Evolutionary conservation across 495 filamentous ascomycete genomes (phyloP).

Genomic region (Haplographium delicatum): DNA sequence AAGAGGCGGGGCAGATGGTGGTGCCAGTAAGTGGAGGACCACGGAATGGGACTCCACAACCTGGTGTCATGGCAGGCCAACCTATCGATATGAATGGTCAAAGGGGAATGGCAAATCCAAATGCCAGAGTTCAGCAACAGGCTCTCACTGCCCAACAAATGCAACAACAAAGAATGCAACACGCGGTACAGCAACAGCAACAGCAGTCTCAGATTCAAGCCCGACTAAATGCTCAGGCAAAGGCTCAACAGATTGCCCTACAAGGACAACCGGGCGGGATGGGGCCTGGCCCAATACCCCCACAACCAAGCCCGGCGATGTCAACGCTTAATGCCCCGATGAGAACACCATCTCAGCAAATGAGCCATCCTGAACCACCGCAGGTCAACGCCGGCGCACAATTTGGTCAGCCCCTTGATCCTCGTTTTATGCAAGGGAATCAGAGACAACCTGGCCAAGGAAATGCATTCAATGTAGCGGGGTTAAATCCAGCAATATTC

Average conservation of each 20-base stretch:
- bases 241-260: constrained; percentile 31
- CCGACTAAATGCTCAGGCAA: constrained; percentile 34
- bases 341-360: constrained; percentile 37
- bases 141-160: constrained; percentile 33
- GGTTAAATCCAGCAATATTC: constrained; percentile 32
- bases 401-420: constrained; percentile 34
- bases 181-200: constrained; percentile 14
- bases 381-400: constrained; percentile 33
- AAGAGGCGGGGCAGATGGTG: constrained; percentile 44
- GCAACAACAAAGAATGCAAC: constrained; percentile 37
- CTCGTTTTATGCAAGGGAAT: constrained; percentile 38
- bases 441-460: constrained; percentile 26
- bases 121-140: constrained; percentile 31
- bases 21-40: constrained; percentile 36
- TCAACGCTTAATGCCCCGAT: constrained; percentile 41
- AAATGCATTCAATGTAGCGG: constrained; percentile 26
- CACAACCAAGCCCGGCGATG: constrained; percentile 49
- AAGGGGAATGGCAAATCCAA: constrained; percentile 24
- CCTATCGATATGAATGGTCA: constrained; percentile 29
- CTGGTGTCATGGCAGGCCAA: constrained; percentile 32
- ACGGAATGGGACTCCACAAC: constrained; percentile 31
- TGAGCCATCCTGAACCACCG: constrained; percentile 28
- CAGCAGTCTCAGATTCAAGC: constrained; percentile 27
- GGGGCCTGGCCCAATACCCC: constrained; percentile 31
- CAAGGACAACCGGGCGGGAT: constrained; percentile 44